Evolutionary conservation across 176 grass and related monocot species (phyloP).

Genomic region (Oropetium thomaeum): DNA sequence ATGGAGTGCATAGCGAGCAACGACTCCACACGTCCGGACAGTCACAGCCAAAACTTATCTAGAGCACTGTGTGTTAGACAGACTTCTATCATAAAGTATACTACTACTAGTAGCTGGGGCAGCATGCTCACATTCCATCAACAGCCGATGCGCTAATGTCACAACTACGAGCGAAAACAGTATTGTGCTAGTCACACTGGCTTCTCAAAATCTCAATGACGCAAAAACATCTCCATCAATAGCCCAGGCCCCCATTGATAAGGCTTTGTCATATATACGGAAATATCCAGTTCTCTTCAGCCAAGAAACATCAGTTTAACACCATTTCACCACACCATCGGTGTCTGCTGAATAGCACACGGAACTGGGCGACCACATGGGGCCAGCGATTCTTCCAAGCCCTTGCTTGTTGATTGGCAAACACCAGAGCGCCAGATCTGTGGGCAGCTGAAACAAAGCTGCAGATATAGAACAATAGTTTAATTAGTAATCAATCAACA

Average conservation of each 20-base stretch:
- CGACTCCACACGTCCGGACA: neutral
- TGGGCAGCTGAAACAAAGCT: slow-evolving; percentile 27
- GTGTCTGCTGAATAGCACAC: neutral
- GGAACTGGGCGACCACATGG: slow-evolving; percentile 23
- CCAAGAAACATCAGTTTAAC: neutral
- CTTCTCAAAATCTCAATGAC: neutral
- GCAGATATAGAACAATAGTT: neutral
- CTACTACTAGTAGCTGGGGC: slow-evolving; percentile 39
- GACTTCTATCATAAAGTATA: no score
- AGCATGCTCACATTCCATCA: slow-evolving; percentile 25
- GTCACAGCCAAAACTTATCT: neutral
- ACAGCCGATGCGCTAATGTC: slow-evolving; percentile 19
- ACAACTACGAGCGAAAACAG: neutral
- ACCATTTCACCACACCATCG: no score
- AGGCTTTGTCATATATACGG: neutral
- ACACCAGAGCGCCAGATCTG: slow-evolving; percentile 27
- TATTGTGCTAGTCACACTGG: neutral
- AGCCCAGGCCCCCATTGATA: neutral
- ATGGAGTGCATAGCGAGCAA: neutral
- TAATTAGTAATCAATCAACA: neutral
- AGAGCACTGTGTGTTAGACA: neutral
- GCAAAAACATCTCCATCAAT: neutral
- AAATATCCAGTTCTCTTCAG: neutral
- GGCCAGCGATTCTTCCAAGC: neutral
- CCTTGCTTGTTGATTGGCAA: slow-evolving; percentile 14